These are phyloP conservation scores for Xylariomycetidae sp. DNA, from an alignment of 2,329 filamentous ascomycete species.

Conservation along the genomic window DNA sequence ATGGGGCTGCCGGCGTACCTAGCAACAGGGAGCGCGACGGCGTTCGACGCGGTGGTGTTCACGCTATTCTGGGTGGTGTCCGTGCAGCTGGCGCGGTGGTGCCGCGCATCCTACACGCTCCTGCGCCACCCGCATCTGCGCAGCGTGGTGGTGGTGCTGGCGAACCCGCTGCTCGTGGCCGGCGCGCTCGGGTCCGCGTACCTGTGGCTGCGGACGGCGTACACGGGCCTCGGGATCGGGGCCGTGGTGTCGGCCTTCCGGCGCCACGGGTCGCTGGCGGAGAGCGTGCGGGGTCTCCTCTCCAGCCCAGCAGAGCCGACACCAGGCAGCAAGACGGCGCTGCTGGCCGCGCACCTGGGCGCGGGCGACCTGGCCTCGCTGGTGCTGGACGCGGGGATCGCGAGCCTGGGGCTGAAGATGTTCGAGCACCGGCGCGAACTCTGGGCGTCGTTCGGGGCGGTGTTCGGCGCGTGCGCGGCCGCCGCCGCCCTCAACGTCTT, in stretches of 20 bases:
- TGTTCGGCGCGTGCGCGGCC: constrained; percentile 20
- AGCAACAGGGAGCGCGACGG: constrained; percentile 17
- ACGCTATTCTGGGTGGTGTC: constrained; percentile 21
- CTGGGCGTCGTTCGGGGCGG: constrained; percentile 19
- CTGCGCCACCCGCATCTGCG: constrained; percentile 10
- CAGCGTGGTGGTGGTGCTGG: constrained; percentile 15
- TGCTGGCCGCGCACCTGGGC: constrained; percentile 17
- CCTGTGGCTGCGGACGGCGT: constrained; percentile 22
- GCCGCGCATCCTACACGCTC: constrained; percentile 16
- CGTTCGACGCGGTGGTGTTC: constrained; percentile 23
- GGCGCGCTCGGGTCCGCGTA: constrained; percentile 22
- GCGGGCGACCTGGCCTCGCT: constrained; percentile 24
- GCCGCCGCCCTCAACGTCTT: constrained; percentile 21
- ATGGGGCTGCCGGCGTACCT: constrained; percentile 23
- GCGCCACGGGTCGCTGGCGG: constrained; percentile 18
- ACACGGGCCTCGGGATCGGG: constrained; percentile 14
- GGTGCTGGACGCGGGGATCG: constrained; percentile 26
- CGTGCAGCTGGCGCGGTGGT: constrained; percentile 20
- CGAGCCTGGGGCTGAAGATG: constrained; percentile 28
- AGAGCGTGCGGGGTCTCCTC: constrained; percentile 16
- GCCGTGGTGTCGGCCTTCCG: constrained; percentile 18
- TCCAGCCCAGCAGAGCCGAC: too few species aligned
- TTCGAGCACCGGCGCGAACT: constrained; percentile 28
- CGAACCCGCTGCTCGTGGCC: constrained; percentile 24
- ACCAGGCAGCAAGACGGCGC: constrained; percentile 1